Conservation (phyloP, 2,329 filamentous ascomycete species). For the Cryphonectria carpinicola region DNA sequence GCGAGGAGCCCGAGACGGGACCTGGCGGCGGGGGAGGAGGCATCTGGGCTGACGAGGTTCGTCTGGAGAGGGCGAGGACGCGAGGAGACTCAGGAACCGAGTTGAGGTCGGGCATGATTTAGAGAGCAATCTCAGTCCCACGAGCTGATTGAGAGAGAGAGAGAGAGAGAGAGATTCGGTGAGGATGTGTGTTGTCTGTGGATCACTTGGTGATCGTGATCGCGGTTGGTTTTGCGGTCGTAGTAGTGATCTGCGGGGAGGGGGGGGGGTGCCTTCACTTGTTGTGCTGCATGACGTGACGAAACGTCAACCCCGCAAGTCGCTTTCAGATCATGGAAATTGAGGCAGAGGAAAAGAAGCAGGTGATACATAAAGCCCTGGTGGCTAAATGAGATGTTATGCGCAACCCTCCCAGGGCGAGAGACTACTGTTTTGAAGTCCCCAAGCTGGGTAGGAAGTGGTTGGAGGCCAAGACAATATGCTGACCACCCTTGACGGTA, state of each 20-base stretch:
- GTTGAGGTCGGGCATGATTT: slow-evolving; percentile 59
- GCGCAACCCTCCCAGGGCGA: background rate
- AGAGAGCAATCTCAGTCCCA: background rate
- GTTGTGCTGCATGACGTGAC: background rate
- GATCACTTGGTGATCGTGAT: background rate
- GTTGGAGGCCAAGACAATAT: slow-evolving; percentile 1
- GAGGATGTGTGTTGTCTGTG: slow-evolving; percentile 15
- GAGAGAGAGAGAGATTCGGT: slow-evolving; percentile 3
- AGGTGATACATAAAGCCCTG: background rate
- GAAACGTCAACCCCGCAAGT: background rate
- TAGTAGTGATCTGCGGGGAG: background rate
- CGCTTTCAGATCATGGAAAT: slow-evolving; percentile 1
- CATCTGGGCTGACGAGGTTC: slow-evolving; percentile 51
- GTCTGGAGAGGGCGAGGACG: slow-evolving; percentile 47
- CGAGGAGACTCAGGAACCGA: slow-evolving; percentile 57
- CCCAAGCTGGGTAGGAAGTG: background rate
- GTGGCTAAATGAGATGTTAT: background rate
- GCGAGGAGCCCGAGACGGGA: slow-evolving; percentile 37
- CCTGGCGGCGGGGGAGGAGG: slow-evolving; percentile 44
- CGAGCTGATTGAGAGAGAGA: background rate
- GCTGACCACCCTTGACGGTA: slow-evolving; percentile 1
- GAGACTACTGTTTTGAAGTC: slow-evolving; percentile 3
- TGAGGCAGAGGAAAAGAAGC: background rate
- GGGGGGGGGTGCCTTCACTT: background rate
- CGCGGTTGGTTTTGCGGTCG: slow-evolving; percentile 10